Evolutionary conservation across 2,329 filamentous ascomycete species (phyloP), one percentile per base, ranked within the genome.

Genomic region (Teratosphaeria zuluensis): DNA sequence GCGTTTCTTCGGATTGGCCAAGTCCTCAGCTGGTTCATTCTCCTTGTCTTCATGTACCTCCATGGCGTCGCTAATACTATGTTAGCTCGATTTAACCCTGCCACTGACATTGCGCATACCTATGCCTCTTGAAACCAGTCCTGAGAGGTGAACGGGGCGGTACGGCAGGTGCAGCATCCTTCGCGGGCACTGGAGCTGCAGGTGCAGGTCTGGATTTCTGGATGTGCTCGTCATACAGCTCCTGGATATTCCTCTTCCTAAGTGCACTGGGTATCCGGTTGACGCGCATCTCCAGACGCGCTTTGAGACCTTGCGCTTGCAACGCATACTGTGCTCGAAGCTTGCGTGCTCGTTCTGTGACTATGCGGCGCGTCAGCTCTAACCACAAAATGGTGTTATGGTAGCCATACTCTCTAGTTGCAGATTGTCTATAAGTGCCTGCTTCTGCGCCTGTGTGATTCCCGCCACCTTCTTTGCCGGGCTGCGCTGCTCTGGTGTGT

Each of bases 231-330:
- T 82, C 77, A 5, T 92, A 72, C 8, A 97, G 79, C 52, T 96
- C 92, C 58, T 85, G 85, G 81, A 99, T 92, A 59, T 84, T 95
- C 62, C 84, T 81, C 69, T 87, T 89, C 60, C 92, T 86, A 63
- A 96, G 76, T 16, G 86, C 81, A 66, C 84, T 82, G 7, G 94
- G 94, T 56, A 97, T 94, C 57, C 94, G 86, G 71, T 96, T 96
- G 72, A 97, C 83, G 75, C 94, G 89, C 76, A 95, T 88, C 74
- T 96, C 92, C 56, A 99, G 87, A 61, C 92, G 87, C 61, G 90
- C 86, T 61, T 88, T 84, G 46, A 97, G 81, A 62, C 89, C 89
- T 72, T 92, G 88, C 24, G 91, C 89, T 74, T 96, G 92, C 9
- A 95, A 81, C 60, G 88, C 87, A 76, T 95, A 96, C 72, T 95